phyloP scores from a whole-genome alignment of 257 asterid species.

The Handroanthus guayacan region DNA sequence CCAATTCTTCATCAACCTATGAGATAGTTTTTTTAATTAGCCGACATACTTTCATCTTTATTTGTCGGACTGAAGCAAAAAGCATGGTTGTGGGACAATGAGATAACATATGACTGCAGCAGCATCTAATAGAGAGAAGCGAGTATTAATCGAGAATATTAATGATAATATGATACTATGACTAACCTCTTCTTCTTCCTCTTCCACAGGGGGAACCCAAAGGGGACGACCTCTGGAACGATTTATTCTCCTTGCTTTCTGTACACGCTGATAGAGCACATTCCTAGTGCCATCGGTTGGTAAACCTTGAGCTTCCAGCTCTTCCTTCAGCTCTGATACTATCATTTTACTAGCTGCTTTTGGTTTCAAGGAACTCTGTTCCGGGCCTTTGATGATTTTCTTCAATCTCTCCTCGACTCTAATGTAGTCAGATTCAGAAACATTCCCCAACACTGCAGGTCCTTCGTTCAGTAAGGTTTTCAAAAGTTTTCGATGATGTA shows the following conservation, averaged over 20 bases:
- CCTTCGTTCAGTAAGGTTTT: conserved; percentile 88
- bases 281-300: conserved; percentile 98
- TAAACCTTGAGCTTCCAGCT: conserved; percentile 96
- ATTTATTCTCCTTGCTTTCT: conserved; percentile 97
- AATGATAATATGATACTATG: conserved; percentile 23
- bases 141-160: conserved; percentile 19
- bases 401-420: conserved; percentile 92
- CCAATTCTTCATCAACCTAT: conserved; percentile 93
- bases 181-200: conserved; percentile 95
- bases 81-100: conserved; percentile 23
- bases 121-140: conserved; percentile 9
- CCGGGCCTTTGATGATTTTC: conserved; percentile 92
- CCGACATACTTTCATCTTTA: conserved; percentile 8
- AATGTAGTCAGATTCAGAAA: conserved; percentile 78
- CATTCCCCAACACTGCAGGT: conserved; percentile 74
- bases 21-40: conserved; percentile 31
- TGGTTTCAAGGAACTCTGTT: conserved; percentile 83
- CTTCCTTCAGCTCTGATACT: conserved; percentile 92
- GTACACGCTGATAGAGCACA: conserved; percentile 98
- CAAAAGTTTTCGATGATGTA: conserved; percentile 87
- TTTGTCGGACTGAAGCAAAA: conserved; percentile 14
- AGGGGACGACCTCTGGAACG: conserved; percentile 99
- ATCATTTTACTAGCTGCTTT: conserved; percentile 99
- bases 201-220: conserved; percentile 99
- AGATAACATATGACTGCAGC: conserved; percentile 3